Evolutionary conservation across 176 grass and related monocot genomes (phyloP).

Genomic region (Otatea glauca): DNA sequence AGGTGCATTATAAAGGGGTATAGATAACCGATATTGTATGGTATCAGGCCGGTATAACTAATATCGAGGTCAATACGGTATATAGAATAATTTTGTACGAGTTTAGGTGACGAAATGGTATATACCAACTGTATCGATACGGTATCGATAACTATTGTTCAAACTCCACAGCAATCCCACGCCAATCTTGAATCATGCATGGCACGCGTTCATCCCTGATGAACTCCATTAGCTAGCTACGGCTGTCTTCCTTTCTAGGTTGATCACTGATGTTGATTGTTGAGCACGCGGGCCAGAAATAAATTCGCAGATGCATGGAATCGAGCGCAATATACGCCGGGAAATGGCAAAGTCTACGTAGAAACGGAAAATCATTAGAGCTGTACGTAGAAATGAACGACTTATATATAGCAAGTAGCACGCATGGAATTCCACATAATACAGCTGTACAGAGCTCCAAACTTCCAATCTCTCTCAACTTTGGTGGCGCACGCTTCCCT

Average conservation of each 20-base stretch:
- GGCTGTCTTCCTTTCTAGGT: background rate
- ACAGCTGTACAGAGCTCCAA: background rate
- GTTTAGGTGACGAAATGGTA: too few species aligned
- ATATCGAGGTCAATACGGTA: too few species aligned
- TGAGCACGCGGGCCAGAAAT: background rate
- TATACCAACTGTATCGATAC: too few species aligned
- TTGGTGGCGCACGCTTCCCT: background rate
- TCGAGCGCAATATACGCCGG: background rate
- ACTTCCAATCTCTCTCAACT: background rate
- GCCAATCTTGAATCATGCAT: too few species aligned
- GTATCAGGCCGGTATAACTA: too few species aligned
- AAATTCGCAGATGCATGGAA: background rate
- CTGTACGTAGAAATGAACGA: background rate
- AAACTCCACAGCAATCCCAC: too few species aligned
- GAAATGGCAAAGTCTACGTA: background rate
- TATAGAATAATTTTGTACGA: too few species aligned
- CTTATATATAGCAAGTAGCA: background rate
- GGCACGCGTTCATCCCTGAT: background rate
- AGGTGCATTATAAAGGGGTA: too few species aligned
- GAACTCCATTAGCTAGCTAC: background rate
- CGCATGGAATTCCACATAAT: background rate
- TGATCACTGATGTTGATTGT: background rate
- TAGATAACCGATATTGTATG: too few species aligned
- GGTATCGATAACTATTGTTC: too few species aligned
- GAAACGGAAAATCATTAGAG: background rate